Conservation (phyloP, 495 filamentous ascomycete genomes). For the Aspergillus campestris region DNA sequence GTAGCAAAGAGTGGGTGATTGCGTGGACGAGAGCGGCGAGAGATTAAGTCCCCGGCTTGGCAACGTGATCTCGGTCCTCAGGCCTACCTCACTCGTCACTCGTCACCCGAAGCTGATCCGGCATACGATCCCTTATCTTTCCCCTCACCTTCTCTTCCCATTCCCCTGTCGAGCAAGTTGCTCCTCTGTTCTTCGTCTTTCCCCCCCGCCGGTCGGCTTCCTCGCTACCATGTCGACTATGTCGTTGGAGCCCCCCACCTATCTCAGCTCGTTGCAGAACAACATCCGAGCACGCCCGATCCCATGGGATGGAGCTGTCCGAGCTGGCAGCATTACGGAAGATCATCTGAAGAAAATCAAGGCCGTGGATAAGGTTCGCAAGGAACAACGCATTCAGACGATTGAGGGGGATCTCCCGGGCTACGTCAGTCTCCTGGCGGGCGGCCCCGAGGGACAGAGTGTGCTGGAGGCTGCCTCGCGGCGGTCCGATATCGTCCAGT, state of each 20-base stretch:
- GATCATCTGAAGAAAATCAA: slow-evolving; percentile 93
- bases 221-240: slow-evolving; percentile 38
- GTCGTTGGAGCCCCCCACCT: slow-evolving; percentile 85
- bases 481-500: slow-evolving; percentile 83
- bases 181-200: not conserved
- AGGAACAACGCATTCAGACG: slow-evolving; percentile 72
- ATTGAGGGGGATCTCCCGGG: slow-evolving; percentile 70
- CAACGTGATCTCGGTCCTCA: too few species aligned
- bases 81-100: too few species aligned
- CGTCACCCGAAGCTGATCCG: too few species aligned
- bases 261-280: slow-evolving; percentile 84
- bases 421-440: slow-evolving; percentile 73
- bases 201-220: not conserved
- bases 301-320: slow-evolving; percentile 95
- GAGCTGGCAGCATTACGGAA: slow-evolving; percentile 88
- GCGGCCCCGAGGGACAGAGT: slow-evolving; percentile 59
- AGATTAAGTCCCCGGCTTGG: too few species aligned
- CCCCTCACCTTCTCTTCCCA: too few species aligned
- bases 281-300: slow-evolving; percentile 92
- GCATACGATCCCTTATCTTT: too few species aligned
- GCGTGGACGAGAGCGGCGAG: slow-evolving; percentile 14
- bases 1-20: not conserved
- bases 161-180: too few species aligned
- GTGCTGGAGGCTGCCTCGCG: slow-evolving; percentile 73
- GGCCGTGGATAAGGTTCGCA: slow-evolving; percentile 92